These are phyloP conservation scores for Boehmeria nivea DNA, from an alignment of 306 rosid species.

Conservation along the genomic window DNA sequence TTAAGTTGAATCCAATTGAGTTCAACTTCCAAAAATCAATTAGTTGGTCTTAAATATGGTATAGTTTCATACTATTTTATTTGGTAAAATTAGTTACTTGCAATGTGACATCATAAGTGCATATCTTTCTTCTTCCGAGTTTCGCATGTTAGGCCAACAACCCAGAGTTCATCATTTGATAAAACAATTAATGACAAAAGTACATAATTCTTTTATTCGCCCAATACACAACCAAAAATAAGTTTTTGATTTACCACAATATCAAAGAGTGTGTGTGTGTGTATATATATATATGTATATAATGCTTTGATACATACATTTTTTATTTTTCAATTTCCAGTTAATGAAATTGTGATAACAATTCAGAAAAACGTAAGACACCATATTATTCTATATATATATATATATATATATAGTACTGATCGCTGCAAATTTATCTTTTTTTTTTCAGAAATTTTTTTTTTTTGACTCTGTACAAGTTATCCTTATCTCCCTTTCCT, in stretches of 20 bases:
- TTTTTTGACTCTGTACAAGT: neutral
- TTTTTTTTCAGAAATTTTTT: too few relatives aligned
- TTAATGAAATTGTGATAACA: too few relatives aligned
- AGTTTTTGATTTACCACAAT: neutral
- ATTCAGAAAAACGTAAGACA: neutral
- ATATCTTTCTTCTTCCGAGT: neutral
- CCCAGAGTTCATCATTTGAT: conserved; percentile 22
- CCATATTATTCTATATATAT: too few relatives aligned
- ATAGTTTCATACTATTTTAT: conserved; percentile 7
- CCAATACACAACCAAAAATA: neutral
- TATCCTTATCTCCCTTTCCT: neutral
- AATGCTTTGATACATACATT: too few relatives aligned
- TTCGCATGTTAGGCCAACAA: conserved; percentile 31
- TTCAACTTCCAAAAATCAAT: neutral
- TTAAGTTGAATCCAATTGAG: neutral
- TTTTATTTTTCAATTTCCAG: too few relatives aligned
- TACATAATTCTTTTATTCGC: neutral
- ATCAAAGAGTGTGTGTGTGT: too few relatives aligned
- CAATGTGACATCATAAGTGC: conserved; percentile 7
- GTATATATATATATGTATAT: too few relatives aligned
- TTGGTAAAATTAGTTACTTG: neutral
- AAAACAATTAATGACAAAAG: conserved; percentile 19
- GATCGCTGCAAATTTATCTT: too few relatives aligned
- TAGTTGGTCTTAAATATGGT: conserved; percentile 1
- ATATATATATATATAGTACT: too few relatives aligned